Evolutionary conservation across 1,139 yeast genomes (phyloP), one percentile per base, ranked within the genome.

Genomic region (Diutina neorugosa): DNA sequence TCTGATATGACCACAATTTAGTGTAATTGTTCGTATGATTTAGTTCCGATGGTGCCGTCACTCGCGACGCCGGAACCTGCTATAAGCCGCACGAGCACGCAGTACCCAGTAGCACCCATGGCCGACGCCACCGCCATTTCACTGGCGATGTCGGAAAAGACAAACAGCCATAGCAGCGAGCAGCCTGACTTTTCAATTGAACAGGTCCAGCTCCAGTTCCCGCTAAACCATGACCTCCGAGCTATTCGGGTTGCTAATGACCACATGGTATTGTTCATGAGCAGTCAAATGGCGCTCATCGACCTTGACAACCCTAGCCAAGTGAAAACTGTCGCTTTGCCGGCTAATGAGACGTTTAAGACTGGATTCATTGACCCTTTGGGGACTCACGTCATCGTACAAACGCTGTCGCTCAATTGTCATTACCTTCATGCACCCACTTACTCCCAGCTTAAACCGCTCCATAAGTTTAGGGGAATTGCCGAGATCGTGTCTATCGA

Each of bases 221-320:
- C 41, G 12, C 50, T 46, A 12, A 25, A 46, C 12, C 37, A 27
- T 3, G 40, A 46, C 8, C 50, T 46, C 16, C 50, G 27, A 18
- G 7, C 21, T 14, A 27, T 46, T 19, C 19, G 19, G 23, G 50
- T 46, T 14, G 50, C 50, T 6, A n/a, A n/a, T n/a, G 50, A 46
- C 21, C 50, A 46, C 27, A 46, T 46, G 50, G 21, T 18, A 12
- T 16, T 46, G 16, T 46, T 46, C 40, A 19, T 9, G 27, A 8
- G 16, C 3, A 34, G n/a, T n/a, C 50, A 23, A 12, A 18, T 27
- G 14, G 27, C 50, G n/a, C 40, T 46, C 7, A 46, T 46, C 12
- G 50, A 46, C 50, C 50, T 46, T 27, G 27, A 25, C 12, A 46
- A 46, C 23, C 50, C 50, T 2, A 46, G 50, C 12, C 50, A 46